phyloP scores from a whole-genome alignment of 495 filamentous ascomycete species.

The Penicillium egyptiacum region DNA sequence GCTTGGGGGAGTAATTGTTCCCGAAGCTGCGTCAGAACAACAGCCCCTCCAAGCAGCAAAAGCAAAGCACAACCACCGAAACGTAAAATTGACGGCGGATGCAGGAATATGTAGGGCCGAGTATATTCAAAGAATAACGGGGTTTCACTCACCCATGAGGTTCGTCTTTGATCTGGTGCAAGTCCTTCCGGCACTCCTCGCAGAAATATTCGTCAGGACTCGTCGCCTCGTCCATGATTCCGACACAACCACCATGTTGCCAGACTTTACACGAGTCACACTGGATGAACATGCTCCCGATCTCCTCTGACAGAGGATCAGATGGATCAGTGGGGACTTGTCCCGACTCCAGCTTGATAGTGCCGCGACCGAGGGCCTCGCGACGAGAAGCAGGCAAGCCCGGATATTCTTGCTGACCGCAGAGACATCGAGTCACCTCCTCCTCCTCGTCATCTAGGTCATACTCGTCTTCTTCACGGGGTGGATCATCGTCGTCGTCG shows the following conservation, averaged over 20 bases:
- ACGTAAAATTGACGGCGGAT: slow-evolving; percentile 20
- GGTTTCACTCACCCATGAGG: slow-evolving; percentile 78
- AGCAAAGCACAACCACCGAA: slow-evolving; percentile 6
- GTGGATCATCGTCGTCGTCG: slow-evolving; percentile 56
- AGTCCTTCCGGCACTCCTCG: slow-evolving; percentile 86
- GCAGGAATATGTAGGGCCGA: slow-evolving; percentile 1
- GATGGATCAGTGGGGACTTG: slow-evolving; percentile 36
- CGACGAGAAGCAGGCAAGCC: slow-evolving; percentile 71
- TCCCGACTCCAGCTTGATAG: slow-evolving; percentile 60
- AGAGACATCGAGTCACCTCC: slow-evolving; percentile 91
- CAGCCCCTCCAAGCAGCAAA: slow-evolving; percentile 11
- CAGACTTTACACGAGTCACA: slow-evolving; percentile 98
- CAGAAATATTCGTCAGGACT: slow-evolving; percentile 98
- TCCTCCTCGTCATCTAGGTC: slow-evolving; percentile 77
- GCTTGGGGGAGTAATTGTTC: background rate
- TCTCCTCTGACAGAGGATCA: slow-evolving; percentile 69
- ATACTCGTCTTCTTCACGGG: slow-evolving; percentile 60
- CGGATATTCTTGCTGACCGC: slow-evolving; percentile 91
- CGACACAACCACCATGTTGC: slow-evolving; percentile 98
- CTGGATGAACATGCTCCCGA: slow-evolving; percentile 94
- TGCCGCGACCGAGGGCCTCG: slow-evolving; percentile 54
- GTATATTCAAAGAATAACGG: slow-evolving; percentile 9
- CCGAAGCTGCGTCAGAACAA: background rate
- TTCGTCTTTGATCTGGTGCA: slow-evolving; percentile 78
- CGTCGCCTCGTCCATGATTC: slow-evolving; percentile 88